These are phyloP conservation scores for Irpex sp. DNA, from an alignment of 1,284 basidiomycete genomes.

Conservation along the genomic window DNA sequence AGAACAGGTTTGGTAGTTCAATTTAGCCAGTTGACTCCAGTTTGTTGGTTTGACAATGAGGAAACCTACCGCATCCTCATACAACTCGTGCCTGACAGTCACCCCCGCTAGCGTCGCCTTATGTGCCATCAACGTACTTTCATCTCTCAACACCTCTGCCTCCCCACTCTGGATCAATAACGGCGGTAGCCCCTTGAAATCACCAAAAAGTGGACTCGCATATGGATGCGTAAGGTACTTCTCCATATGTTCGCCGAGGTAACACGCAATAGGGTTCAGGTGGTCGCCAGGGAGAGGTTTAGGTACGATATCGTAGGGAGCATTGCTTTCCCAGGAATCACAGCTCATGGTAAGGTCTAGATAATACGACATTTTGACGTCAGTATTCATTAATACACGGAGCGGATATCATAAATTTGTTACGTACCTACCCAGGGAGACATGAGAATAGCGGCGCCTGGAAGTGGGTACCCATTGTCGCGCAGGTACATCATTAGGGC, in stretches of 20 bases:
- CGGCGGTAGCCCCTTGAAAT: conserved; percentile 85
- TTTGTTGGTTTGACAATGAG: not conserved
- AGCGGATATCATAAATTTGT: not conserved
- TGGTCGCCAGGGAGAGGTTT: conserved; percentile 76
- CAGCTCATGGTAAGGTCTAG: conserved; percentile 92
- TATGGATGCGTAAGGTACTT: conserved; percentile 94
- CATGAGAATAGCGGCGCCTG: conserved; percentile 81
- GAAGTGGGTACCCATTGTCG: conserved; percentile 79
- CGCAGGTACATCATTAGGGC: conserved; percentile 91
- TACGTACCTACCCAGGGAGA: conserved; percentile 91
- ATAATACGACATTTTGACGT: conserved; percentile 7
- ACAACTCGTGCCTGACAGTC: conserved; percentile 87
- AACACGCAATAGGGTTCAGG: conserved; percentile 90
- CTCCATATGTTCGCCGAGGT: conserved; percentile 85
- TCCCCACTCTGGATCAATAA: conserved; percentile 93
- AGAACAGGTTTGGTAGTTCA: not conserved
- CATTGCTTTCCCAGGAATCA: conserved; percentile 96
- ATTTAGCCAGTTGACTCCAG: too few relatives aligned
- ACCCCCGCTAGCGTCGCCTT: conserved; percentile 91
- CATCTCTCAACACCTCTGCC: conserved; percentile 91
- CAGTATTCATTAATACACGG: not conserved
- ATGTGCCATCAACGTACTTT: conserved; percentile 90
- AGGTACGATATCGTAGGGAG: conserved; percentile 78
- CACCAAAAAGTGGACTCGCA: conserved; percentile 93
- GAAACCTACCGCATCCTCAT: conserved; percentile 83